Evolutionary conservation across 2,329 filamentous ascomycete genomes (phyloP).

Genomic region (Penicillium sp.): DNA sequence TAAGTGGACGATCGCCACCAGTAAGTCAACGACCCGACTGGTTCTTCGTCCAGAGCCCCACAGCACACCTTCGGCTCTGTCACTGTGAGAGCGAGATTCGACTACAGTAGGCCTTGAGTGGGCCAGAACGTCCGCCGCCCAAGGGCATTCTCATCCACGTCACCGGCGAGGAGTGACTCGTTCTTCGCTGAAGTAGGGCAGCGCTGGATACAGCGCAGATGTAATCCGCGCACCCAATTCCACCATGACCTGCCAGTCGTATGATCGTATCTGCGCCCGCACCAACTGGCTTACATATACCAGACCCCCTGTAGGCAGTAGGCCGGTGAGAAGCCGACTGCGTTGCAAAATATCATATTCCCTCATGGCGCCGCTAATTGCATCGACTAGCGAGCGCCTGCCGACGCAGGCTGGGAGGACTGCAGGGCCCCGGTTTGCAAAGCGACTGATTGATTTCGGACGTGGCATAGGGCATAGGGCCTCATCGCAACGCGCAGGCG

Average conservation of each 20-base stretch:
- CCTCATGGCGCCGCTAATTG: not conserved
- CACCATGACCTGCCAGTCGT: not conserved
- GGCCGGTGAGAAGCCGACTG: not conserved
- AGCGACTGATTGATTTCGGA: not conserved
- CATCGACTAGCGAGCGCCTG: not conserved
- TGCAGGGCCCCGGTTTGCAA: not conserved
- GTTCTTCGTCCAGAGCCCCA: not conserved
- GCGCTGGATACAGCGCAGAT: not conserved
- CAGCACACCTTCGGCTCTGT: not conserved
- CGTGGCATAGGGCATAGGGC: not conserved
- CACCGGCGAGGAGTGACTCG: not conserved
- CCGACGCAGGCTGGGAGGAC: not conserved
- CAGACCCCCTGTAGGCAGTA: not conserved
- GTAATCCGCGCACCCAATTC: not conserved
- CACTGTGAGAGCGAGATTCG: not conserved
- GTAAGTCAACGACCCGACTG: not conserved
- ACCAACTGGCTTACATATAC: not conserved
- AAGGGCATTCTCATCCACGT: not conserved
- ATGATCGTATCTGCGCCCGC: not conserved
- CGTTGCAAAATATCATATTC: not conserved
- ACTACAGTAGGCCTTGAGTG: not conserved
- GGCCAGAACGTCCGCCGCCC: not conserved
- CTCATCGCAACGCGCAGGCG: not conserved
- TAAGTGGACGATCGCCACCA: conserved; percentile 2
- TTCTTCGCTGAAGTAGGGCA: not conserved